A percentile compares a stretch with the other conserved stretches of the same genome.
These are phyloP conservation scores for Paxillus ammoniavirescens DNA, from an alignment of 768 basidiomycete species.

Conservation along the genomic window DNA sequence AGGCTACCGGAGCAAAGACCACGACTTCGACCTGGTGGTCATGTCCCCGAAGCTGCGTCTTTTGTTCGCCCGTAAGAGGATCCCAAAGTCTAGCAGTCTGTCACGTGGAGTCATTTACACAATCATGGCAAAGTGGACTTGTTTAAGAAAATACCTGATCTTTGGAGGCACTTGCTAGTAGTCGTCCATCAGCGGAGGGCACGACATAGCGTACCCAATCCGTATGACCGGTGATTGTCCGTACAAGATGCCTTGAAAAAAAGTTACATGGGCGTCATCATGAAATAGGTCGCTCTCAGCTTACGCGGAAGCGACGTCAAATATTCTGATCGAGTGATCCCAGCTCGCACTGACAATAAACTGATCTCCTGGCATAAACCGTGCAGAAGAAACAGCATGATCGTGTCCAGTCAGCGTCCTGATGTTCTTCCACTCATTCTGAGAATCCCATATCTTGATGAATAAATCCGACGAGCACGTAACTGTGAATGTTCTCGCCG, in stretches of 20 bases:
- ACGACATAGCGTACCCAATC: slow-evolving; percentile 81
- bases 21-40: slow-evolving; percentile 84
- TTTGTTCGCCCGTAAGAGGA: slow-evolving; percentile 67
- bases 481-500: slow-evolving; percentile 13
- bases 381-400: slow-evolving; percentile 83
- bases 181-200: slow-evolving; percentile 68
- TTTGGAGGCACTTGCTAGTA: slow-evolving; percentile 79
- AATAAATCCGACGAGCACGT: slow-evolving; percentile 85
- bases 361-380: slow-evolving; percentile 84
- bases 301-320: slow-evolving; percentile 84
- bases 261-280: slow-evolving; percentile 10
- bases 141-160: slow-evolving; percentile 63
- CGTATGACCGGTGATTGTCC: slow-evolving; percentile 72
- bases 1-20: slow-evolving; percentile 74
- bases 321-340: slow-evolving; percentile 82
- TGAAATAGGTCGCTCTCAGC: slow-evolving; percentile 25
- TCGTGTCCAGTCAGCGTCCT: slow-evolving; percentile 90
- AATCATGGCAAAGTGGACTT: neutral
- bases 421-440: slow-evolving; percentile 86
- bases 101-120: neutral
- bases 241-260: slow-evolving; percentile 59
- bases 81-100: slow-evolving; percentile 83
- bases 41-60: slow-evolving; percentile 83
- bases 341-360: slow-evolving; percentile 83
- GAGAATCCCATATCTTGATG: slow-evolving; percentile 90